Evolutionary conservation across 2,329 filamentous ascomycete species (phyloP).

Genomic region (Samsoniella hepiali): DNA sequence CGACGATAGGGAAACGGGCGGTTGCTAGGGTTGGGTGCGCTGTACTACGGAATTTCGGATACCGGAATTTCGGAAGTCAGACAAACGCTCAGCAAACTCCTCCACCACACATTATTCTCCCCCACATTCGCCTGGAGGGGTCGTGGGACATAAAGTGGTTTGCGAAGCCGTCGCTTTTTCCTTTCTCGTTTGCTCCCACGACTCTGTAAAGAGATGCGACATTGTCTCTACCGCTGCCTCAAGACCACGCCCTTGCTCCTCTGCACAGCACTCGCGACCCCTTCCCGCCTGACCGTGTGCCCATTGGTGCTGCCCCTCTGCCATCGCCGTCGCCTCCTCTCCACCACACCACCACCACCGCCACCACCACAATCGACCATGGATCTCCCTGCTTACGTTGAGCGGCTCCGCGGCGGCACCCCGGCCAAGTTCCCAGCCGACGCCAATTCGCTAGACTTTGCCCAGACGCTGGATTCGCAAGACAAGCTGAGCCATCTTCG

Average conservation of each 20-base stretch:
- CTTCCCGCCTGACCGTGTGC: background rate
- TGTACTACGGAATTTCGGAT: conserved; percentile 12
- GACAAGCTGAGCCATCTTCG: conserved; percentile 62
- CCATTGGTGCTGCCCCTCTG: background rate
- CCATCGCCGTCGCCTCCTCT: background rate
- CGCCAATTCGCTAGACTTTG: conserved; percentile 47
- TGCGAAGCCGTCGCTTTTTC: conserved; percentile 7
- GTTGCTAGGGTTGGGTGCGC: too few species aligned
- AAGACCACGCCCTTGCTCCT: background rate
- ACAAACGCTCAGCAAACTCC: background rate
- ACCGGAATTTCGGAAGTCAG: conserved; percentile 8
- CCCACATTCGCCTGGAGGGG: conserved; percentile 27
- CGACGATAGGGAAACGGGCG: background rate
- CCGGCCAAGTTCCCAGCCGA: conserved; percentile 45
- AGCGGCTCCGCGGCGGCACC: conserved; percentile 40
- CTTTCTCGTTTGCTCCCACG: background rate
- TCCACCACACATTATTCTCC: background rate
- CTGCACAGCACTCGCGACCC: background rate
- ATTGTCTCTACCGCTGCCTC: background rate
- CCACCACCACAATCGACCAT: conserved; percentile 26
- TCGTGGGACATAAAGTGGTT: conserved; percentile 18
- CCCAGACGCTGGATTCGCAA: conserved; percentile 52
- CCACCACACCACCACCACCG: background rate
- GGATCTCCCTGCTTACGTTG: conserved; percentile 38
- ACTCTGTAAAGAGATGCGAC: background rate